Evolutionary conservation across 345 rosid genomes (phyloP).

Genomic region (Carallia pectinifolia): DNA sequence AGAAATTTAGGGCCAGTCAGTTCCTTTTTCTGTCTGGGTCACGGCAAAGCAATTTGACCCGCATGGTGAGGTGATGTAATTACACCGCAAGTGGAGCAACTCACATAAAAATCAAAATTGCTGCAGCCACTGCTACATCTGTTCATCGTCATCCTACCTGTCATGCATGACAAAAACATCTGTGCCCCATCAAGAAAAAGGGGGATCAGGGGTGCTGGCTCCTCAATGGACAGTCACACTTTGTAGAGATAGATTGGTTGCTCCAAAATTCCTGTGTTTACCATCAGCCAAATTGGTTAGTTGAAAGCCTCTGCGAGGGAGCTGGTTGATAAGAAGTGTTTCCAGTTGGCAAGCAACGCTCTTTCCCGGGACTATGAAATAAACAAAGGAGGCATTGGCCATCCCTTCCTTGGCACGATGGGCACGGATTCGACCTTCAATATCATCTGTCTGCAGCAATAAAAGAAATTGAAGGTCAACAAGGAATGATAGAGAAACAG

Average conservation of each 20-base stretch:
- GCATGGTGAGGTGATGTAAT: background rate
- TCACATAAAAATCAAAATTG: conserved; percentile 46
- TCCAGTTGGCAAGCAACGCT: conserved; percentile 90
- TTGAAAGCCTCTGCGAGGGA: conserved; percentile 54
- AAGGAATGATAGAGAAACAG: too few species aligned
- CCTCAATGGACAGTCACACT: conserved; percentile 29
- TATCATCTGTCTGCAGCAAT: conserved; percentile 75
- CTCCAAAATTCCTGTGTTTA: conserved; percentile 86
- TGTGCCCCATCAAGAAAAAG: conserved; percentile 10
- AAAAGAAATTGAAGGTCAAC: background rate
- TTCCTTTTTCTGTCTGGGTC: too few species aligned
- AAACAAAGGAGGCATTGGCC: conserved; percentile 68
- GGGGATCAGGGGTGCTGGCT: background rate
- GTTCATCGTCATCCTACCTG: background rate
- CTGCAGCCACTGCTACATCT: conserved; percentile 33
- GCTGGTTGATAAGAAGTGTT: conserved; percentile 91
- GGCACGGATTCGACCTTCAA: conserved; percentile 67
- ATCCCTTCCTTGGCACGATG: conserved; percentile 73
- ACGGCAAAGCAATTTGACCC: too few species aligned
- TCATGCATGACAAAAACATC: conserved; percentile 1
- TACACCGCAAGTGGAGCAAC: conserved; percentile 38
- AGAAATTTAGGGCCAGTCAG: too few species aligned
- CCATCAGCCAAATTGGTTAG: conserved; percentile 80
- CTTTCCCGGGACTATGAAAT: conserved; percentile 80
- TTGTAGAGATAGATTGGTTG: conserved; percentile 37